Conservation (phyloP, 306 rosid genomes). For the Sicyos baderoa region DNA sequence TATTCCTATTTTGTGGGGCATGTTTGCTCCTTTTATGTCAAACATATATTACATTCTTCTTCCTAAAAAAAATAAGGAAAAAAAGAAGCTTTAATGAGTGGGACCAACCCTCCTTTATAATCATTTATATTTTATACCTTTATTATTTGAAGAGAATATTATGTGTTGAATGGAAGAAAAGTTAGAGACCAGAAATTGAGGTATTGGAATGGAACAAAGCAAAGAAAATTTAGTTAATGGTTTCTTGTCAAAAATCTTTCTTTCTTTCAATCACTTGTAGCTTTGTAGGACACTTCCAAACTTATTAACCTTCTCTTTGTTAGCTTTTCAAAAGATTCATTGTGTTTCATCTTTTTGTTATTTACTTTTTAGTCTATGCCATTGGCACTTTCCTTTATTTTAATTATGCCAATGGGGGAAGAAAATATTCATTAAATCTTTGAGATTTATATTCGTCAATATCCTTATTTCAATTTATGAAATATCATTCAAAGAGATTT, state of each 20-base stretch:
- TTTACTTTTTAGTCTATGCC: slow-evolving; percentile 25
- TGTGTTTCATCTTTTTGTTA: slow-evolving; percentile 26
- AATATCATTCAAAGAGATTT: no score
- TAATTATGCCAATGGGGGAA: not conserved
- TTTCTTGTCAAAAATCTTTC: slow-evolving; percentile 79
- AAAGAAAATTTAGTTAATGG: slow-evolving; percentile 67
- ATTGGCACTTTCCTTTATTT: slow-evolving; percentile 8
- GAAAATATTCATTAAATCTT: slow-evolving; percentile 16
- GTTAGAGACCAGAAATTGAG: slow-evolving; percentile 42
- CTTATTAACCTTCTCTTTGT: slow-evolving; percentile 44
- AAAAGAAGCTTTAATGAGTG: slow-evolving; percentile 24
- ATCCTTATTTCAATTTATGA: not conserved
- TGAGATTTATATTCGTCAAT: slow-evolving; percentile 10
- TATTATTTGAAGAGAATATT: slow-evolving; percentile 59
- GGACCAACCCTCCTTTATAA: slow-evolving; percentile 45
- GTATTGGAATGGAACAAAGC: slow-evolving; percentile 52
- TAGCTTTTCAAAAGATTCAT: slow-evolving; percentile 64
- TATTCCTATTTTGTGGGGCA: slow-evolving; percentile 39
- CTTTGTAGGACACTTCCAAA: slow-evolving; percentile 58
- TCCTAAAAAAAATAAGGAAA: not conserved
- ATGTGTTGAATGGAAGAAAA: slow-evolving; percentile 59
- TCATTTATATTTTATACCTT: slow-evolving; percentile 37
- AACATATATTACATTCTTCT: slow-evolving; percentile 16
- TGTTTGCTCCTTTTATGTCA: slow-evolving; percentile 16
- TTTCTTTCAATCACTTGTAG: slow-evolving; percentile 50